Base-by-base conservation (phyloP, 2,329 filamentous ascomycete genomes). In the Exutisphaerella laricina region DNA sequence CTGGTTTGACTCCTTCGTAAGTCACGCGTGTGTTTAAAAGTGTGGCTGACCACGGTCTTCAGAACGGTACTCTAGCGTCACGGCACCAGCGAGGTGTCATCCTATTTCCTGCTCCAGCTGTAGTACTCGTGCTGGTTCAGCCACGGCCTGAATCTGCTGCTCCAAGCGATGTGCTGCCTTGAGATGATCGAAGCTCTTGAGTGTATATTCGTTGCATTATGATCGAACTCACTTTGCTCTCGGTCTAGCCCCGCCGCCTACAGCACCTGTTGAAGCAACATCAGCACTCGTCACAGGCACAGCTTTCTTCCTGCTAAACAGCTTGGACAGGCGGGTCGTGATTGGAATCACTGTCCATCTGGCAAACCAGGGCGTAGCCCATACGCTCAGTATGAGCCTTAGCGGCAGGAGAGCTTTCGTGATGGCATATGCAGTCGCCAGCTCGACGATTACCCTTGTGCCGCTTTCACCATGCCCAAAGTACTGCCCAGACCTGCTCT, bases 281-380 rank as follows among this genome's bases (percentile, higher is more conserved):
- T 23, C 20, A 17, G 17, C 33, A 5, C 14, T 31, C 36, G 47
- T 28, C 33, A 41, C 43, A 34, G 13, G 31, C 16, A 25, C 38
- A 18, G 45, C 34, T 20, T 39, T 49, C 5, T n/a, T 13, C 34
- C 43, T 43, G 39, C 58, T 56, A 42, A 75, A 68, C 7, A 71
- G 12, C 25, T 59, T 61, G 48, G 57, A 62, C 2, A 71, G 51
- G 20, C 60, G 53, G 33, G 60, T 69, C 21, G 65, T 65, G 21
- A 74, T 42, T 1, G 74, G 75, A 25, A 70, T 58, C 9, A 84
- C 66, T 28, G 85, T 68, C 16, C 77, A 68, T 31, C 81, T 76
- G 1, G 89, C 89, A 72, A 97, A 94, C 84, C 87, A 94, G 3
- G 92, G 92, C 34, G 92, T 95, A 10, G 78, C 84, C 87, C 85